Evolutionary conservation across 2,329 filamentous ascomycete species (phyloP).

Genomic region (Talaromyces sp.): DNA sequence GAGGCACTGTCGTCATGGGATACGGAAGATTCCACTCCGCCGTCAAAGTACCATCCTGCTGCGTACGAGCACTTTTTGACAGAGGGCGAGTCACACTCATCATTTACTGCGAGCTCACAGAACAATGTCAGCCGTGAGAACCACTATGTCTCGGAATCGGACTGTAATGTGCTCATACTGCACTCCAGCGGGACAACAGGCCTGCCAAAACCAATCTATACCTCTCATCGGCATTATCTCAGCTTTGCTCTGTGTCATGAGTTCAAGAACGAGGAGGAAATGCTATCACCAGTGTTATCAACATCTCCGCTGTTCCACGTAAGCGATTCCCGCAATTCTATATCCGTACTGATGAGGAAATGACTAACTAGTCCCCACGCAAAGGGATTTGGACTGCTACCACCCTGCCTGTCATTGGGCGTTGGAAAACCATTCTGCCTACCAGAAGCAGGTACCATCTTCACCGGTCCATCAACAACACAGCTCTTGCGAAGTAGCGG

Average conservation of each 20-base stretch:
- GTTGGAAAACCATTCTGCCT: constrained; percentile 9
- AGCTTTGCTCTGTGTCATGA: neutral
- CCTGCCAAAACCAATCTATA: constrained; percentile 9
- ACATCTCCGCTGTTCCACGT: constrained; percentile 7
- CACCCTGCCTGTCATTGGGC: constrained; percentile 5
- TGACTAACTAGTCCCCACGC: neutral
- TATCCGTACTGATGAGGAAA: neutral
- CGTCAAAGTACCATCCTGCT: neutral
- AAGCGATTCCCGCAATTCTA: neutral
- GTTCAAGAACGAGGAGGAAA: constrained; percentile 6
- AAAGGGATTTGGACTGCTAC: constrained; percentile 7
- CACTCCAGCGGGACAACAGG: constrained; percentile 12
- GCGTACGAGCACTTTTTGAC: neutral
- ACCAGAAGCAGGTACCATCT: constrained; percentile 4
- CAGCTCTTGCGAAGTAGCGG: neutral
- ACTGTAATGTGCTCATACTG: constrained; percentile 10
- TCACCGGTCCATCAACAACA: neutral
- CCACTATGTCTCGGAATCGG: neutral
- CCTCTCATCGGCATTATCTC: constrained; percentile 11
- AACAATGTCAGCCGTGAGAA: neutral
- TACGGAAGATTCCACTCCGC: neutral
- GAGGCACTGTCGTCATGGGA: neutral
- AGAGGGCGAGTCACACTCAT: neutral
- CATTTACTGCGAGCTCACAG: neutral
- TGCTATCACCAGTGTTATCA: neutral